A percentile compares a stretch with the other conserved stretches of the same genome.
Evolutionary conservation across 2,329 filamentous ascomycete genomes (phyloP).

Genomic region (Elsinoe arachidis): DNA sequence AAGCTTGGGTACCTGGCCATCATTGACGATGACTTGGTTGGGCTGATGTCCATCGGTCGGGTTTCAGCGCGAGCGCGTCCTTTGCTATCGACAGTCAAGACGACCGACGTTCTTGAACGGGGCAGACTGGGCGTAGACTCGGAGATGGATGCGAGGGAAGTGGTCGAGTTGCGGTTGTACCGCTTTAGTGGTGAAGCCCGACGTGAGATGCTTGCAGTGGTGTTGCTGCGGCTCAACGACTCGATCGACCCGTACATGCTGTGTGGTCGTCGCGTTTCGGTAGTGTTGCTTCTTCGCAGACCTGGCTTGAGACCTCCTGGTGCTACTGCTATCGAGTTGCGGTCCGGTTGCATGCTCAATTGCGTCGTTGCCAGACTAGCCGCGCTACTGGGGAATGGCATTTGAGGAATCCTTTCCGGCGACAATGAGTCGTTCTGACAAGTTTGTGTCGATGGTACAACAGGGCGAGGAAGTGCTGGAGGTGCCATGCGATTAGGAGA

Average conservation of each 20-base stretch:
- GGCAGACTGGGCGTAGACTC: slow-evolving; percentile 31
- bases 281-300: slow-evolving; percentile 40
- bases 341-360: slow-evolving; percentile 2
- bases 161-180: slow-evolving; percentile 26
- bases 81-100: slow-evolving; percentile 38
- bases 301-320: slow-evolving; percentile 19
- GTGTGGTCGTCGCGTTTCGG: slow-evolving; percentile 25
- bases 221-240: slow-evolving; percentile 23
- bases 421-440: slow-evolving; percentile 11
- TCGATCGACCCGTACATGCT: slow-evolving; percentile 24
- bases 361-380: slow-evolving; percentile 6
- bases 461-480: background rate
- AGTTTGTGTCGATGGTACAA: slow-evolving; percentile 1
- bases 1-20: slow-evolving; percentile 37
- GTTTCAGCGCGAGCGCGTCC: slow-evolving; percentile 41
- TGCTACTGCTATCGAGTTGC: background rate
- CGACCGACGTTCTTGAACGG: slow-evolving; percentile 31
- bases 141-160: slow-evolving; percentile 37
- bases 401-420: slow-evolving; percentile 8
- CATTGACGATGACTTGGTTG: slow-evolving; percentile 24
- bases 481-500: slow-evolving; percentile 21
- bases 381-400: slow-evolving; percentile 3
- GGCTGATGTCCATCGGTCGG: slow-evolving; percentile 29
- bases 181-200: slow-evolving; percentile 41
- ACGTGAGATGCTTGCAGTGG: slow-evolving; percentile 30